These are phyloP conservation scores for Pseudocercospora ulei DNA, from an alignment of 2,329 filamentous ascomycete species.

Conservation along the genomic window DNA sequence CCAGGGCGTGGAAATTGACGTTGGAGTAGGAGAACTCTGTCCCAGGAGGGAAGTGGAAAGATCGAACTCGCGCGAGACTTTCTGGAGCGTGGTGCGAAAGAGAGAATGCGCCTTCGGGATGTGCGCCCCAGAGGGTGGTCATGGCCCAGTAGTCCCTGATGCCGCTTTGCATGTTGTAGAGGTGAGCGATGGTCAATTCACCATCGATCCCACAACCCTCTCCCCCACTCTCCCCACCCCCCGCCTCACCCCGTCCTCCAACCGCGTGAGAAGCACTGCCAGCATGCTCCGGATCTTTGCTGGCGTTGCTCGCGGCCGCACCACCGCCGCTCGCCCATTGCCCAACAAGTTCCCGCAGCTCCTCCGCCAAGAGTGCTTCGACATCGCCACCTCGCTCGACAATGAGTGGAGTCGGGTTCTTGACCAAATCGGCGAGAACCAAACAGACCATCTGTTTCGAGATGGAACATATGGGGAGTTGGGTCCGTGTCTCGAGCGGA, in stretches of 20 bases:
- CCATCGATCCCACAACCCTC: too few species aligned
- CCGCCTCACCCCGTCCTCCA: too few species aligned
- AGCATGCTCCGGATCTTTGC: too few species aligned
- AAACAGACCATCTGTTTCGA: slow-evolving; percentile 42
- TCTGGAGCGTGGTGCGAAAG: slow-evolving; percentile 31
- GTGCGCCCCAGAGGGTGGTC: slow-evolving; percentile 39
- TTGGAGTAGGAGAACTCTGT: slow-evolving; percentile 41
- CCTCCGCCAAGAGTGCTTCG: slow-evolving; percentile 22
- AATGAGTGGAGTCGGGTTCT: slow-evolving; percentile 31
- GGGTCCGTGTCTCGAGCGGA: slow-evolving; percentile 34
- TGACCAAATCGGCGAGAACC: slow-evolving; percentile 33
- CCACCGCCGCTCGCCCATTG: too few species aligned
- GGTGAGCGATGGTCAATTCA: slow-evolving; percentile 34
- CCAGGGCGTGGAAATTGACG: slow-evolving; percentile 39
- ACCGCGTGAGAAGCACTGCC: too few species aligned
- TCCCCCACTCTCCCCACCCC: too few species aligned
- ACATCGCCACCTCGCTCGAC: slow-evolving; percentile 14
- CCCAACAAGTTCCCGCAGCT: slow-evolving; percentile 32
- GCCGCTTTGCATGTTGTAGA: slow-evolving; percentile 39
- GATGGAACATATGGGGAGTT: slow-evolving; percentile 43
- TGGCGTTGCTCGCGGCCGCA: too few species aligned
- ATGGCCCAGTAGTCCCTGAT: slow-evolving; percentile 43
- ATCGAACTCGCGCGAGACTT: slow-evolving; percentile 29
- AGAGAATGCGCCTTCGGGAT: slow-evolving; percentile 37
- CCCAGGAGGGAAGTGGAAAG: slow-evolving; percentile 40